These are phyloP conservation scores for Effrenium voratum DNA, from an alignment of 73 alveolate genomes.

Conservation along the genomic window DNA sequence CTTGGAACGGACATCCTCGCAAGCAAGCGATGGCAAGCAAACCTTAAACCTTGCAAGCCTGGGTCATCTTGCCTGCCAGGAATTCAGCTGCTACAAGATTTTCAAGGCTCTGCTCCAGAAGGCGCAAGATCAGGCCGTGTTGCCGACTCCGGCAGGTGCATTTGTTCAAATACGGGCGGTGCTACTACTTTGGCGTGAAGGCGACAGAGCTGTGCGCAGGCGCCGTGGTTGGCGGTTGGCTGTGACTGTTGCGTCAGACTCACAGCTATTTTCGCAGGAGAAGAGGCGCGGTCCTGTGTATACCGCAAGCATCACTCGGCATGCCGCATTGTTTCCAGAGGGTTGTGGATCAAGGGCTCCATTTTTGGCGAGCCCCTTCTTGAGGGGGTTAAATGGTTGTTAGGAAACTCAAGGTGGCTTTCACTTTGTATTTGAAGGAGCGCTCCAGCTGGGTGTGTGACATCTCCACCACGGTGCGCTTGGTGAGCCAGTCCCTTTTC, in stretches of 20 bases:
- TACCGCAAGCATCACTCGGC: not conserved
- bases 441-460: slow-evolving; percentile 76
- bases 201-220: slow-evolving; percentile 5
- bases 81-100: slow-evolving; percentile 61
- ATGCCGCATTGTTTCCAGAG: not conserved
- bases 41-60: too few species aligned
- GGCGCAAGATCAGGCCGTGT: too few species aligned
- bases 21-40: too few species aligned
- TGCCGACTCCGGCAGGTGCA: slow-evolving; percentile 61
- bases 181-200: slow-evolving; percentile 69
- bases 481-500: slow-evolving; percentile 87
- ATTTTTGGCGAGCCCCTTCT: not conserved
- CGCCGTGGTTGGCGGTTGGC: too few species aligned
- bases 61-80: not conserved
- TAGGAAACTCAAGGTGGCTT: not conserved
- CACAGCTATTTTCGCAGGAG: too few species aligned
- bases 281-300: too few species aligned
- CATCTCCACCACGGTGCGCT: slow-evolving; percentile 71
- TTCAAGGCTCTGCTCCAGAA: too few species aligned
- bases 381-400: not conserved
- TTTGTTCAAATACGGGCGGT: slow-evolving; percentile 21
- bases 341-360: not conserved
- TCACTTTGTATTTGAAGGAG: not conserved
- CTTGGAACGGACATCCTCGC: too few species aligned
- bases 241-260: too few species aligned